A percentile compares a stretch with the other conserved stretches of the same genome.
phyloP scores from a whole-genome alignment of 331 rosid species.

The Malus hybrid region DNA sequence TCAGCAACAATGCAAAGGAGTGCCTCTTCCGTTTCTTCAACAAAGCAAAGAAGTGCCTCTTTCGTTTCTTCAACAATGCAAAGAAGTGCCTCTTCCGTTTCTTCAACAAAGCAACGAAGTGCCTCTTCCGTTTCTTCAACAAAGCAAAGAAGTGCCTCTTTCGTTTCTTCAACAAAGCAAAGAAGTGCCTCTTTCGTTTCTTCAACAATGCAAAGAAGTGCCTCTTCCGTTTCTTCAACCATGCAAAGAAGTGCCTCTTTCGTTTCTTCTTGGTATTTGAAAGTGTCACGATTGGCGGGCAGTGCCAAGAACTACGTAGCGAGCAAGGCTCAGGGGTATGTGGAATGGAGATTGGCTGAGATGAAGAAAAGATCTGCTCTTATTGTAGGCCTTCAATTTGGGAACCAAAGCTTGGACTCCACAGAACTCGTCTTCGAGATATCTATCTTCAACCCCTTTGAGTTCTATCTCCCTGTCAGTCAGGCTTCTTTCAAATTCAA shows the following conservation, averaged over 20 bases:
- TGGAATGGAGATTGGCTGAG: background rate
- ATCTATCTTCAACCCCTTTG: background rate
- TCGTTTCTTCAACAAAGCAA: background rate
- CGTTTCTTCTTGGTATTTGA: background rate
- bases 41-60: background rate
- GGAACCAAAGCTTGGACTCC: background rate
- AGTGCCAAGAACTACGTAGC: background rate
- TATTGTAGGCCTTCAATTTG: conserved; percentile 2
- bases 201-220: background rate
- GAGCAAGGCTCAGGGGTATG: background rate
- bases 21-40: too few relatives aligned
- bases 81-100: background rate
- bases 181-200: too few relatives aligned
- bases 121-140: too few relatives aligned
- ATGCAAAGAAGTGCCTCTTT: background rate
- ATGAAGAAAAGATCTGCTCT: conserved; percentile 1
- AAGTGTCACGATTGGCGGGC: background rate
- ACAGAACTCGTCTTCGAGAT: conserved; percentile 5
- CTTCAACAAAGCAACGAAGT: background rate
- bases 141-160: background rate
- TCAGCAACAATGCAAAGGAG: too few relatives aligned
- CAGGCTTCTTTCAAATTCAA: conserved; percentile 1
- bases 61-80: background rate
- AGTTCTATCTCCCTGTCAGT: background rate
- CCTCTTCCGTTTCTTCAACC: background rate